Evolutionary conservation across 1,139 yeast species (phyloP).

Genomic region (Pichia sp.): DNA sequence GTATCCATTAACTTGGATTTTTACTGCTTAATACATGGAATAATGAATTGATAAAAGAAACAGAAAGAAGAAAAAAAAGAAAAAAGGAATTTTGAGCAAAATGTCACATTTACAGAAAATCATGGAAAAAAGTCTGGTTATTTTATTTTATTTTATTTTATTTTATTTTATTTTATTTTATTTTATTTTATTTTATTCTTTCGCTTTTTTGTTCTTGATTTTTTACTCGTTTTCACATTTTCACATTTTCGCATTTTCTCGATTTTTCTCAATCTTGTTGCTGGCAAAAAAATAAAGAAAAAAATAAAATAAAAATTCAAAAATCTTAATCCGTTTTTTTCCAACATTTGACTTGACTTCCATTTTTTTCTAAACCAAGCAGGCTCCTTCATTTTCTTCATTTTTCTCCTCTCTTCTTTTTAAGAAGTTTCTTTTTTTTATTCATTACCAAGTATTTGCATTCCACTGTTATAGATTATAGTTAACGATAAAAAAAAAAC

Average conservation of each 20-base stretch:
- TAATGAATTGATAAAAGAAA: too few relatives aligned
- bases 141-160: too few relatives aligned
- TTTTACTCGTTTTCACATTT: too few relatives aligned
- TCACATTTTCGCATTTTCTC: neutral
- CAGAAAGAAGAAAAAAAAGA: too few relatives aligned
- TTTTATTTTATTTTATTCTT: too few relatives aligned
- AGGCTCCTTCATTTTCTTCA: neutral
- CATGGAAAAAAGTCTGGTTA: too few relatives aligned
- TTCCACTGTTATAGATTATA: neutral
- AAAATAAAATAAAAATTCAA: neutral
- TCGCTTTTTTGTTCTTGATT: too few relatives aligned
- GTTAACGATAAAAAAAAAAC: neutral
- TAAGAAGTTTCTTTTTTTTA: neutral
- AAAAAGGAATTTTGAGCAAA: too few relatives aligned
- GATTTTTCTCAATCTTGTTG: neutral
- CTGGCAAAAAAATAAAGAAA: too few relatives aligned
- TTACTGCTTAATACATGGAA: neutral
- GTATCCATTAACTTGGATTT: neutral
- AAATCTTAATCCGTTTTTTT: neutral
- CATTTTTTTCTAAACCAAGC: neutral
- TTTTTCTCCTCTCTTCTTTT: neutral
- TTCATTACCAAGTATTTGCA: neutral
- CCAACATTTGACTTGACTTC: neutral
- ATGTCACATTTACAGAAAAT: too few relatives aligned
- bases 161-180: too few relatives aligned